Evolutionary conservation across 306 rosid genomes (phyloP).

Genomic region (Inga oerstediana): DNA sequence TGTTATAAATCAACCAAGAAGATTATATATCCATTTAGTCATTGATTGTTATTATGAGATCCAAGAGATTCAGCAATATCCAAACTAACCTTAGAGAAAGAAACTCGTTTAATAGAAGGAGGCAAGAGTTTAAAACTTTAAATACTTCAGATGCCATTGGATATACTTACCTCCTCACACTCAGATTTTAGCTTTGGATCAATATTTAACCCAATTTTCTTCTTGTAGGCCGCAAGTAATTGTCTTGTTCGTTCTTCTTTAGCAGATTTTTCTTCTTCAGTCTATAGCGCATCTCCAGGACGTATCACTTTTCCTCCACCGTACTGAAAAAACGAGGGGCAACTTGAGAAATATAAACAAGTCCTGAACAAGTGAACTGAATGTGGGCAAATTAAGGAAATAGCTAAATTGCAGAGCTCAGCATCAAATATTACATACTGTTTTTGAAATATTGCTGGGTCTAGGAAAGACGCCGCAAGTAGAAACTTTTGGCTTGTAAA

Average conservation of each 20-base stretch:
- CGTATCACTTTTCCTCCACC: slow-evolving; percentile 84
- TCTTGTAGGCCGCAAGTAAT: slow-evolving; percentile 74
- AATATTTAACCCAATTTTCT: slow-evolving; percentile 57
- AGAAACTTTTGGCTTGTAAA: slow-evolving; percentile 90
- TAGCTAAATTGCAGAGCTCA: neutral
- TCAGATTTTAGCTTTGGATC: slow-evolving; percentile 71
- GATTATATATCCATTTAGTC: neutral
- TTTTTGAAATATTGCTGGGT: slow-evolving; percentile 81
- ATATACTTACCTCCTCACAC: slow-evolving; percentile 66
- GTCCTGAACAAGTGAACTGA: slow-evolving; percentile 3
- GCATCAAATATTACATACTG: slow-evolving; percentile 53
- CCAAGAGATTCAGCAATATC: neutral
- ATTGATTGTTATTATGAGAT: neutral
- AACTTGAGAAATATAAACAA: neutral
- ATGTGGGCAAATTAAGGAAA: neutral
- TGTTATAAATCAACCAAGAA: slow-evolving; percentile 23
- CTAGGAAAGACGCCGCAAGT: slow-evolving; percentile 98
- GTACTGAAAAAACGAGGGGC: slow-evolving; percentile 46
- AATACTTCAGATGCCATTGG: slow-evolving; percentile 1
- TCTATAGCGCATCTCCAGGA: slow-evolving; percentile 81
- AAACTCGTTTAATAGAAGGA: slow-evolving; percentile 1
- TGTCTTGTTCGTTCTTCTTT: slow-evolving; percentile 75
- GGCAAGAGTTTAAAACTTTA: neutral
- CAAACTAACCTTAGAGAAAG: slow-evolving; percentile 18
- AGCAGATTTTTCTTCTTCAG: slow-evolving; percentile 74